Conservation (phyloP, 371 early-diverging fungal genomes). For the Mortierella sp. region DNA sequence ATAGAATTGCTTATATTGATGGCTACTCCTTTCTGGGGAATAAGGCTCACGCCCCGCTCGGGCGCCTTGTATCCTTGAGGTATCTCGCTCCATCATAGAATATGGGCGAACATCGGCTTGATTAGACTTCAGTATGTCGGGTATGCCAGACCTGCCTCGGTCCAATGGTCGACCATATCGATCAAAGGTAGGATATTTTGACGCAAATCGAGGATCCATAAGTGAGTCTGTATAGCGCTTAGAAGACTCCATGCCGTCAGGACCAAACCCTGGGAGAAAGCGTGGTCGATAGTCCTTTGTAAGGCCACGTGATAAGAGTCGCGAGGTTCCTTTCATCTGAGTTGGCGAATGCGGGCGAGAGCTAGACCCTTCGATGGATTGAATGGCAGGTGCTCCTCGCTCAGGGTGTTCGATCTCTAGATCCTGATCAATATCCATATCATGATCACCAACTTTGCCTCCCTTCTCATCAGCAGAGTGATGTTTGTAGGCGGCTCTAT, state of each 20-base stretch:
- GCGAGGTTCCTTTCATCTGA: background rate
- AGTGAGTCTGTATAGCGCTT: background rate
- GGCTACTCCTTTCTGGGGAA: background rate
- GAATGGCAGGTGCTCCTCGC: background rate
- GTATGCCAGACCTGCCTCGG: background rate
- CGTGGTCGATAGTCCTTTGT: slow-evolving; percentile 35
- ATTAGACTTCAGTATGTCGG: background rate
- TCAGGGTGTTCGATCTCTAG: slow-evolving; percentile 6
- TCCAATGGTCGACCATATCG: slow-evolving; percentile 19
- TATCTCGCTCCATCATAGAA: slow-evolving; percentile 3
- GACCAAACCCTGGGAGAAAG: slow-evolving; percentile 50
- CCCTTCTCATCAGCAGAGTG: slow-evolving; percentile 1
- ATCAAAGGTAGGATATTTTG: slow-evolving; percentile 15
- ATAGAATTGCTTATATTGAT: background rate
- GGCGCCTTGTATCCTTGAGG: background rate
- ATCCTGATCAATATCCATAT: slow-evolving; percentile 28
- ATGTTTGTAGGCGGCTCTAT: slow-evolving; percentile 14
- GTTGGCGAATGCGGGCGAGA: slow-evolving; percentile 18
- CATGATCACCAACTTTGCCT: background rate
- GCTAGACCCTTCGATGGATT: background rate
- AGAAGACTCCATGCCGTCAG: slow-evolving; percentile 22
- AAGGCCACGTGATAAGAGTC: background rate
- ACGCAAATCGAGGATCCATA: background rate
- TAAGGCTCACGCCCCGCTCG: background rate
- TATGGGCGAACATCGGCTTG: slow-evolving; percentile 7